Evolutionary conservation across 345 rosid genomes (phyloP), one percentile per base, ranked within the genome.

Genomic region (Pistacia integerrima): DNA sequence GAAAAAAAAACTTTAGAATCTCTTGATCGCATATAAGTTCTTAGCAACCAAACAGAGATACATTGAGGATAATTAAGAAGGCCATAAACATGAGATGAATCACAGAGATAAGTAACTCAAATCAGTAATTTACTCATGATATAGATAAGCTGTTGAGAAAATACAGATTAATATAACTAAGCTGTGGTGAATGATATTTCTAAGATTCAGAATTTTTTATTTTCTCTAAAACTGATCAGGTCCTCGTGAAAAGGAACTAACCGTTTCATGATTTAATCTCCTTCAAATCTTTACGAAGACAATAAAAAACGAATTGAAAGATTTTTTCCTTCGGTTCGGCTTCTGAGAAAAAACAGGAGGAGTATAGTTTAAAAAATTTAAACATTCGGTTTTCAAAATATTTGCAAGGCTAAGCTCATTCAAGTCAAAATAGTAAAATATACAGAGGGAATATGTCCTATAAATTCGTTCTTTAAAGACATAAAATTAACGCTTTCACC

Each of bases 141-240:
- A 0, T 70, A 7, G 2, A 36, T 70, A 5, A 70, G 22, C 46
- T 8, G 13, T 49, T 9, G 12, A 49, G 14, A 58, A 38, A 52
- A 52, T 17, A 33, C 36, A 51, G 20, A 51, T 28, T 28, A 69
- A 30, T 9, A 10, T 3, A 54, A 55, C 73, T 35, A 10, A 54
- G 63, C 61, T 33, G 2, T 2, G 41, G 4, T 52, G 33, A 33
- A 11, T 8, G 25, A 16, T 18, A 46, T 25, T 41, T 35, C 6
- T 11, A 18, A 11, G 38, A 12, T 18, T 69, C 38, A 4, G 12
- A 63, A 63, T 22, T 36, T 48, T 22, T 48, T 16, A 5, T 4
- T 8, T 41, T 62, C 74, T 49, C 14, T 0, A 18, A 49, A 80
- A 72, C 67, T 74, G 66, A 78, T 69, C 48, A 54, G 76, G 81